Base-by-base conservation (phyloP, 2,329 filamentous ascomycete species). In the Cytospora chrysosperma region DNA sequence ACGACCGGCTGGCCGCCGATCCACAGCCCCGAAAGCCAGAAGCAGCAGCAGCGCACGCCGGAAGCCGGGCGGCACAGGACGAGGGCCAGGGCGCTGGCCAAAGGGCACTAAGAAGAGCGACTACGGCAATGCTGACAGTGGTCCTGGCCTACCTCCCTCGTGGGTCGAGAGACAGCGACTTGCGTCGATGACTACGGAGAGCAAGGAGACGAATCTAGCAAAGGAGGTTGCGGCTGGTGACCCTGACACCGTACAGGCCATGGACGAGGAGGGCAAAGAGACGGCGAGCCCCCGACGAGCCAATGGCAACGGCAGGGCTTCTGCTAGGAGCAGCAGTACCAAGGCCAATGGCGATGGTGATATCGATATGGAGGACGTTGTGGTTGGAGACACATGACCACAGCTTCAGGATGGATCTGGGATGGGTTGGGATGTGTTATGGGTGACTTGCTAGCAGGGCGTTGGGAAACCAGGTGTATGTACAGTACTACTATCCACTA, bases 71-170 rank as follows among this genome's bases (percentile, higher is more conserved):
- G 86, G 86, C 4, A 89, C 86, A 1, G 86, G 86, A 2, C 81
- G 86, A 58, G 86, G 86, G 0, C 86, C 86, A 1, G 86, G 86
- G 0, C 80, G 86, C 50, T 89, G 85, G 85, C 86, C 86, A 0
- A 89, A 88, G 71, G 86, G 86, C 6, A 88, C 86, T 0, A 89
- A 88, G 74, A 89, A 89, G 72, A 83, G 83, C 47, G 86, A 89
- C 69, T 89, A 89, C 62, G 86, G 86, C 0, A 88, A 88, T 66
- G 86, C 86, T 0, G 84, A 85, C 37, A 88, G 86, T 68, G 86
- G 86, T 1, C 86, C 86, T 2, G 86, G 86, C 2, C 75, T 88
- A 21, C 86, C 86, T 1, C 86, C 86, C 3, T 80, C 79, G 0
- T 87, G 85, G 85, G 28, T 78, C 13, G 76, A 78, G 55, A 69